These are phyloP conservation scores for Ogataea kodamae DNA, from an alignment of 805 yeast genomes.

Conservation along the genomic window DNA sequence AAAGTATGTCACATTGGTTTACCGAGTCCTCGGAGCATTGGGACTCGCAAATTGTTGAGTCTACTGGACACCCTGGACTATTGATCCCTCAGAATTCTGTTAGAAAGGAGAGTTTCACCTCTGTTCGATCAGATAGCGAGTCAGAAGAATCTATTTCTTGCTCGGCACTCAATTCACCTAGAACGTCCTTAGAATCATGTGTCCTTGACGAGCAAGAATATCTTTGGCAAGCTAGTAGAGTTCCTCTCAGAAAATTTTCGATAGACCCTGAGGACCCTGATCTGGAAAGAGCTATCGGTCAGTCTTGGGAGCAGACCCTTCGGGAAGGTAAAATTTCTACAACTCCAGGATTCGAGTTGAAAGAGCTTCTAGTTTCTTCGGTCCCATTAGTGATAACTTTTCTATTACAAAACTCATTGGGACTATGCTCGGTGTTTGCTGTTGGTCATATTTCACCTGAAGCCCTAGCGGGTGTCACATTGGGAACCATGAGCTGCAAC, in stretches of 20 bases:
- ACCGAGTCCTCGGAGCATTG: slow-evolving; percentile 45
- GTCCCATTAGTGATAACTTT: slow-evolving; percentile 65
- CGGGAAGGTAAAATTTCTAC: slow-evolving; percentile 44
- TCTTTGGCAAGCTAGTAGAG: slow-evolving; percentile 25
- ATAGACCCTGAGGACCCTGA: slow-evolving; percentile 11
- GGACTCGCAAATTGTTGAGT: slow-evolving; percentile 48
- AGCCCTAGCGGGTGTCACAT: slow-evolving; percentile 71
- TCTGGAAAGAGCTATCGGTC: slow-evolving; percentile 26
- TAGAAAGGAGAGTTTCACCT: slow-evolving; percentile 10
- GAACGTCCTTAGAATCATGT: neutral
- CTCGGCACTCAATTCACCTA: slow-evolving; percentile 4
- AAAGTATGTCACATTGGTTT: slow-evolving; percentile 32
- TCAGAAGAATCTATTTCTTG: slow-evolving; percentile 4
- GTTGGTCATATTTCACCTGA: slow-evolving; percentile 71
- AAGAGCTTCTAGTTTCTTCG: slow-evolving; percentile 40
- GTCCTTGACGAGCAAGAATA: slow-evolving; percentile 30
- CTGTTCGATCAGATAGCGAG: slow-evolving; percentile 4
- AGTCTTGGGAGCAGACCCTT: slow-evolving; percentile 34
- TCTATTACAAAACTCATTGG: slow-evolving; percentile 64
- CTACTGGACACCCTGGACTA: slow-evolving; percentile 49
- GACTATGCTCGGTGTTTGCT: slow-evolving; percentile 73
- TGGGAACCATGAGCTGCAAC: slow-evolving; percentile 76
- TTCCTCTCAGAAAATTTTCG: slow-evolving; percentile 26
- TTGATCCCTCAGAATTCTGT: slow-evolving; percentile 50
- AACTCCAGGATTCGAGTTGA: slow-evolving; percentile 36